Conservation (phyloP, 306 rosid genomes). For the Dryas alaskensis region DNA sequence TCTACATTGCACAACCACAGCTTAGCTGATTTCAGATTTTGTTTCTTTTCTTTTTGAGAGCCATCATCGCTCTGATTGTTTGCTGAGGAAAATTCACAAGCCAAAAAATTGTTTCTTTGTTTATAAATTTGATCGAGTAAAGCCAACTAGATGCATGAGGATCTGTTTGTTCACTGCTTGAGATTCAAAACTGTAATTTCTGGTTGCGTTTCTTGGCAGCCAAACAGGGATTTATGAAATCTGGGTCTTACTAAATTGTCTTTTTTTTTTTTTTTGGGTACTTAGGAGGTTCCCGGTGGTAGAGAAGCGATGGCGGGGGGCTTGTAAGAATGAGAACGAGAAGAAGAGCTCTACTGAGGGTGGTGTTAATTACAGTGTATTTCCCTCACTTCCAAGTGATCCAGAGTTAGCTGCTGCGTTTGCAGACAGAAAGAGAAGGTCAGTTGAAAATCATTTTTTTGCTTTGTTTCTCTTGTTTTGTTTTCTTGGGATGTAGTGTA, state of each 20-base stretch:
- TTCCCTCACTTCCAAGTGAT: conserved; percentile 51
- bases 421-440: conserved; percentile 65
- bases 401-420: conserved; percentile 69
- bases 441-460: not conserved
- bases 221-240: not conserved
- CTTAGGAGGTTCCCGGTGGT: conserved; percentile 88
- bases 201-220: not conserved
- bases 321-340: conserved; percentile 44
- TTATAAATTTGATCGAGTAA: not conserved
- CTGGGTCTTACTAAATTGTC: conserved; percentile 2
- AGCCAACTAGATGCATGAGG: not conserved
- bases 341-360: conserved; percentile 23
- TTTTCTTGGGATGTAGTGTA: not conserved
- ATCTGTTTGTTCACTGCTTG: conserved; percentile 10
- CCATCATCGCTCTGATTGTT: not conserved
- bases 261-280: not conserved
- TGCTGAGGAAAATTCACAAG: not conserved
- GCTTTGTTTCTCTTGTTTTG: not conserved
- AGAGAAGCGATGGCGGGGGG: conserved; percentile 82
- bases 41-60: not conserved
- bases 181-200: not conserved
- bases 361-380: conserved; percentile 26
- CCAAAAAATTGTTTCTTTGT: not conserved
- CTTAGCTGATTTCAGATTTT: not conserved
- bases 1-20: not conserved